These are phyloP conservation scores for Chloris gayana DNA, from an alignment of 176 grass and related monocot genomes.

Conservation along the genomic window DNA sequence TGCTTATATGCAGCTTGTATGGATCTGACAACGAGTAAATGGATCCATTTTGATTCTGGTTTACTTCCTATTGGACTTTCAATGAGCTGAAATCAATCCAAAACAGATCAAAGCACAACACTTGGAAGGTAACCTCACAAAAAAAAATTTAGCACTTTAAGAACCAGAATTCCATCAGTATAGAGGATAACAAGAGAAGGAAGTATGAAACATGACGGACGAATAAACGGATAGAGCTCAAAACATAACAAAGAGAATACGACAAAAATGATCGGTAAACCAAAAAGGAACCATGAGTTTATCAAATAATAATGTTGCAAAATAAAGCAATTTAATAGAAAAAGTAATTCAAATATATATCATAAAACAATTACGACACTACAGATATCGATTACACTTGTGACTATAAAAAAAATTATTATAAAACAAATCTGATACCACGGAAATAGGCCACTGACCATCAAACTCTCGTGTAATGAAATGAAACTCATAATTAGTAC, in stretches of 20 bases:
- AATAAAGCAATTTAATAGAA: conserved; percentile 8
- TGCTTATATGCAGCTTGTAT: conserved; percentile 70
- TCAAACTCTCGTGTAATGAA: conserved; percentile 2
- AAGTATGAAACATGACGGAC: conserved; percentile 31
- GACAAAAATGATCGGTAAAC: not conserved
- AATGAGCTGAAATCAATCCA: conserved; percentile 60
- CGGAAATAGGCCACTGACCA: not conserved
- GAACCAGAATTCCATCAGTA: not conserved
- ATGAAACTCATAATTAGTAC: conserved; percentile 17
- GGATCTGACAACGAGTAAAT: conserved; percentile 76
- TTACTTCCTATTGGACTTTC: conserved; percentile 35
- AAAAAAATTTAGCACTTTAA: not conserved
- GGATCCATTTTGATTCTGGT: conserved; percentile 52
- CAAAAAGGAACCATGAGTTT: conserved; percentile 21
- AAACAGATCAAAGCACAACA: conserved; percentile 18
- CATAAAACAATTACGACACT: not conserved
- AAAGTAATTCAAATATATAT: conserved; percentile 8
- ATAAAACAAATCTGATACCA: conserved; percentile 7
- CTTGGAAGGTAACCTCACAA: conserved; percentile 14
- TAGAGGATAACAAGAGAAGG: conserved; percentile 20
- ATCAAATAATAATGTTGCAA: conserved; percentile 9
- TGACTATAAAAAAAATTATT: conserved; percentile 10
- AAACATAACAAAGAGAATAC: conserved; percentile 17
- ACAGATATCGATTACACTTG: not conserved
- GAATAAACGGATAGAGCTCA: not conserved